A percentile compares a stretch with the other conserved stretches of the same genome.
These are phyloP conservation scores for Alternaria dauci DNA, from an alignment of 2,329 filamentous ascomycete genomes.

Conservation along the genomic window DNA sequence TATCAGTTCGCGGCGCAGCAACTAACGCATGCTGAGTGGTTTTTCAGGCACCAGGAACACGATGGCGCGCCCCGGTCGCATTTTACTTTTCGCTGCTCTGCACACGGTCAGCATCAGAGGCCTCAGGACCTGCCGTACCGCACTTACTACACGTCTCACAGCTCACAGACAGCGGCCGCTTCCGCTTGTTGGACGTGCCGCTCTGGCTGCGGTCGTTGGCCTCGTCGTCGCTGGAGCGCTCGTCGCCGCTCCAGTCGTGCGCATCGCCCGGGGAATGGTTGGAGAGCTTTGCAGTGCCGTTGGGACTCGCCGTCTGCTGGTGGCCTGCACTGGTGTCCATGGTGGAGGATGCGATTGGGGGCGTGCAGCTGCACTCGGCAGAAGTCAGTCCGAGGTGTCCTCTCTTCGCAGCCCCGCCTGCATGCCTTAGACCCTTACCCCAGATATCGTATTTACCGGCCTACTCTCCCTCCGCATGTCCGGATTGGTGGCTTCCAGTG, in stretches of 20 bases:
- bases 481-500: constrained; percentile 29
- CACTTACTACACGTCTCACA: constrained; percentile 64
- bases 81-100: constrained; percentile 75
- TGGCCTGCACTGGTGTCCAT: constrained; percentile 43
- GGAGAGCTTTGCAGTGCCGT: constrained; percentile 42
- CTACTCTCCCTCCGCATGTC: constrained; percentile 7
- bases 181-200: constrained; percentile 55
- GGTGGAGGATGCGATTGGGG: constrained; percentile 31
- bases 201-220: constrained; percentile 47
- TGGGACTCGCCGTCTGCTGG: constrained; percentile 43
- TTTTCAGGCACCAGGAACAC: constrained; percentile 76
- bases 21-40: constrained; percentile 67
- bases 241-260: constrained; percentile 47
- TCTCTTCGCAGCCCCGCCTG: constrained; percentile 31
- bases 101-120: background rate
- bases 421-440: constrained; percentile 28
- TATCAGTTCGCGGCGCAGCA: constrained; percentile 4
- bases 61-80: constrained; percentile 76
- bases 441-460: constrained; percentile 21
- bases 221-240: constrained; percentile 54
- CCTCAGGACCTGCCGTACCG: background rate
- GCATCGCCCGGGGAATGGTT: constrained; percentile 47
- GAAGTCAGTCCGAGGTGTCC: constrained; percentile 25
- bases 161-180: constrained; percentile 62
- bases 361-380: constrained; percentile 30